Evolutionary conservation across 164 flowering plant genomes (phyloP).

Genomic region (Houttuynia cordata): DNA sequence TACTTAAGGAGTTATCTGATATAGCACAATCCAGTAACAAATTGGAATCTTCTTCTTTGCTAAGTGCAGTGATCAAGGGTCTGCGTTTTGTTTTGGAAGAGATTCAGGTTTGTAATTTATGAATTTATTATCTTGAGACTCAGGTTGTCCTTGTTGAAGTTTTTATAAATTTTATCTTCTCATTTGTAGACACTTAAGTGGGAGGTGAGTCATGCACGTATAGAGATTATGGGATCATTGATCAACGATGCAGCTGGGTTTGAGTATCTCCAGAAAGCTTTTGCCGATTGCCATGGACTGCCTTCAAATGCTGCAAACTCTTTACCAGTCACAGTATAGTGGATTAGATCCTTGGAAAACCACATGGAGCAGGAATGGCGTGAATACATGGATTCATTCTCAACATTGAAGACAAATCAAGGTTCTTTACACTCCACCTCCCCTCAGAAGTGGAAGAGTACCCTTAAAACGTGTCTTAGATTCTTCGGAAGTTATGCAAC

Average conservation of each 20-base stretch:
- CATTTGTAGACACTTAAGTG: slow-evolving; percentile 49
- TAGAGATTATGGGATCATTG: slow-evolving; percentile 63
- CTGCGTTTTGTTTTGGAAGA: slow-evolving; percentile 75
- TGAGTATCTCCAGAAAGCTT: slow-evolving; percentile 66
- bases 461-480: not conserved
- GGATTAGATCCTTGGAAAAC: slow-evolving; percentile 49
- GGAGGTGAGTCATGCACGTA: slow-evolving; percentile 78
- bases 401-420: slow-evolving; percentile 14
- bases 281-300: slow-evolving; percentile 54
- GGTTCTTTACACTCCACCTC: slow-evolving; percentile 11
- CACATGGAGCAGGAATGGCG: slow-evolving; percentile 55
- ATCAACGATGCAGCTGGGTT: slow-evolving; percentile 77
- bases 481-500: not conserved
- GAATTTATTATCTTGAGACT: not conserved
- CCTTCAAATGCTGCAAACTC: slow-evolving; percentile 38
- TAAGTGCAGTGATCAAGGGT: slow-evolving; percentile 62
- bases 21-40: slow-evolving; percentile 25
- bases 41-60: slow-evolving; percentile 29
- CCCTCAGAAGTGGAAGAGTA: slow-evolving; percentile 45
- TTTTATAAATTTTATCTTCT: not conserved
- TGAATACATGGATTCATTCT: slow-evolving; percentile 36
- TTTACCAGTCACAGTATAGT: slow-evolving; percentile 44
- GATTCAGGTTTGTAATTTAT: slow-evolving; percentile 50
- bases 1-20: slow-evolving; percentile 50
- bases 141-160: not conserved